These are phyloP conservation scores for Sporobolus alterniflorus DNA, from an alignment of 202 grass and related monocot genomes.

Conservation along the genomic window DNA sequence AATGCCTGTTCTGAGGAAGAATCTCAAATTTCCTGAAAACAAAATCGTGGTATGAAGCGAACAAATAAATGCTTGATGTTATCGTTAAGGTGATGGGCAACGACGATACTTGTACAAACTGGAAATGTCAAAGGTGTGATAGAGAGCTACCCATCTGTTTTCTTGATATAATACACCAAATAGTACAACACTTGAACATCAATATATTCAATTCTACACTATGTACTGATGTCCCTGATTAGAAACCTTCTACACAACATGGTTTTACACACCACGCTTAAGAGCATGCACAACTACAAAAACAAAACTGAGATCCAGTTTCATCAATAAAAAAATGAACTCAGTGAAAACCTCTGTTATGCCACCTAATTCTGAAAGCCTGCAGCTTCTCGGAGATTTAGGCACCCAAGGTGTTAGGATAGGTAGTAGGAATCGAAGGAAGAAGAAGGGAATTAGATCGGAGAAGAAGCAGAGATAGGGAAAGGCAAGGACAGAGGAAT, in stretches of 20 bases:
- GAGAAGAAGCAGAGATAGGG: no score
- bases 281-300: neutral
- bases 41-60: neutral
- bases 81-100: conserved; percentile 1
- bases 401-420: conserved; percentile 77
- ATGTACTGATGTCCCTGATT: neutral
- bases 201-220: neutral
- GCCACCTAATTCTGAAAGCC: conserved; percentile 55
- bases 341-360: neutral
- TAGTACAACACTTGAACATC: neutral
- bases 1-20: neutral
- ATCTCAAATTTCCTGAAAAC: neutral
- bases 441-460: no score
- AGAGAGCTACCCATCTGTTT: conserved; percentile 20
- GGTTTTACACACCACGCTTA: neutral
- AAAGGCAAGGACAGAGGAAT: no score
- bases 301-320: neutral
- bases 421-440: no score
- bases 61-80: conserved; percentile 10
- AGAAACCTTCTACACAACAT: neutral
- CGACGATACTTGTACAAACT: conserved; percentile 4
- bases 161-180: neutral
- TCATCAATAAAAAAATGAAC: neutral
- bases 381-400: conserved; percentile 70
- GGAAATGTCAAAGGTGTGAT: conserved; percentile 12